Percentiles rank a stretch among this genome's conserved stretches.
These are phyloP conservation scores for Pseudotulostoma volvatum DNA, from an alignment of 495 filamentous ascomycete genomes.

Conservation along the genomic window DNA sequence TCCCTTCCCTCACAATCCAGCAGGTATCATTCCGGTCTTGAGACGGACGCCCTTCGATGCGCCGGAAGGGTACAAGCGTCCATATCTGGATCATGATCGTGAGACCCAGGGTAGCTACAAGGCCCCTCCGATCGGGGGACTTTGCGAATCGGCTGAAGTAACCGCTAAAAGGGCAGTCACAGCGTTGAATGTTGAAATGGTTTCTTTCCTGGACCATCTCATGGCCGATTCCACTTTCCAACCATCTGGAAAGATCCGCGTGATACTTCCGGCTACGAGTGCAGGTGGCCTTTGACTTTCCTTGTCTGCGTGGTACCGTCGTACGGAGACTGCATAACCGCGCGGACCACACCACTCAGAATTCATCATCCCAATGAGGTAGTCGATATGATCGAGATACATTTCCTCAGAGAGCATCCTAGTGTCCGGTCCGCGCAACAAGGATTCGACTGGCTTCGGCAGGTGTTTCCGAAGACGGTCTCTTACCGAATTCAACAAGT, in stretches of 20 bases:
- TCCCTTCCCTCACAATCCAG: background rate
- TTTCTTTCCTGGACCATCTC: background rate
- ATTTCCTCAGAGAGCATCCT: no score
- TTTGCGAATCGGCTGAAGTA: conserved; percentile 12
- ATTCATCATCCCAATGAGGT: no score
- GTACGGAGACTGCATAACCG: background rate
- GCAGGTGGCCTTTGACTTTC: background rate
- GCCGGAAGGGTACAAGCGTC: no score
- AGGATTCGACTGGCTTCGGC: no score
- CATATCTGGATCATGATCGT: background rate
- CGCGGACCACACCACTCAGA: background rate
- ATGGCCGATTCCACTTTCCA: background rate
- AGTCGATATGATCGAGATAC: no score
- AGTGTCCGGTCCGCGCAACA: no score
- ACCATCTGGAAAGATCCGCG: background rate
- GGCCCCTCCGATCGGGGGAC: background rate
- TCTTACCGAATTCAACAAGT: no score
- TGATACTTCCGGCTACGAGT: background rate
- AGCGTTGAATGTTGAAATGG: conserved; percentile 5
- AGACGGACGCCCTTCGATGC: background rate
- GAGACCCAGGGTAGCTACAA: background rate
- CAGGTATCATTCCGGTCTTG: background rate
- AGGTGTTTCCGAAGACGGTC: no score
- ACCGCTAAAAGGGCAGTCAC: conserved; percentile 9
- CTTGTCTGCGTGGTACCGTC: background rate